These are phyloP conservation scores for Lophiotrema nucula DNA, from an alignment of 495 filamentous ascomycete genomes.

Conservation along the genomic window DNA sequence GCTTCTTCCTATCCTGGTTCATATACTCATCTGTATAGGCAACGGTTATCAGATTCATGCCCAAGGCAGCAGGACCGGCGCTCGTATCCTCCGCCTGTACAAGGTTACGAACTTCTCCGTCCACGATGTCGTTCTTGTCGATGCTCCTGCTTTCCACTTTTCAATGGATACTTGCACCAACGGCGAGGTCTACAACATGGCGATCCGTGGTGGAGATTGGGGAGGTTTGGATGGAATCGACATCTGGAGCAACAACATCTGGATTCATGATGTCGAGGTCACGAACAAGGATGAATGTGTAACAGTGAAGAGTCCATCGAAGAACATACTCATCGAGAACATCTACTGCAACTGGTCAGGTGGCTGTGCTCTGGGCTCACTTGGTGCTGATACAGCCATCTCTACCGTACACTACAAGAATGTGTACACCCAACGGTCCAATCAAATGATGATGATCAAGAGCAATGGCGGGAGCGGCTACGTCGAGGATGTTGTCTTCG, in stretches of 20 bases:
- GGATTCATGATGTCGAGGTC: slow-evolving; percentile 40
- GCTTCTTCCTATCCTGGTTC: background rate
- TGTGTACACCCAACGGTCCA: slow-evolving; percentile 41
- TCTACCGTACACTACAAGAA: slow-evolving; percentile 36
- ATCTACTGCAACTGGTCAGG: slow-evolving; percentile 39
- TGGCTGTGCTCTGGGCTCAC: slow-evolving; percentile 37
- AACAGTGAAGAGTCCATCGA: slow-evolving; percentile 32
- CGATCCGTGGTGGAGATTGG: slow-evolving; percentile 38
- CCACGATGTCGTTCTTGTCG: slow-evolving; percentile 42
- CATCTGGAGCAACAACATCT: slow-evolving; percentile 39
- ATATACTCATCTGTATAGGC: slow-evolving; percentile 31
- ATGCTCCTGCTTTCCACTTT: slow-evolving; percentile 42
- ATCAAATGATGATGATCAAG: slow-evolving; percentile 66
- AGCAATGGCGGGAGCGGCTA: slow-evolving; percentile 56
- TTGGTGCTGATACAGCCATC: slow-evolving; percentile 34
- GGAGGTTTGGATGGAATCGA: slow-evolving; percentile 43
- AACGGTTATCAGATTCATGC: slow-evolving; percentile 41
- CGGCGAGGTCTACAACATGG: slow-evolving; percentile 42
- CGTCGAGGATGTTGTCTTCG: slow-evolving; percentile 53
- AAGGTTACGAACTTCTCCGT: slow-evolving; percentile 36
- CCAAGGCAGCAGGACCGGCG: slow-evolving; percentile 30
- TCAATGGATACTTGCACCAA: slow-evolving; percentile 41
- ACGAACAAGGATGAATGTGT: slow-evolving; percentile 45
- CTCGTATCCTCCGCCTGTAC: slow-evolving; percentile 39
- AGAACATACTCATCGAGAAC: slow-evolving; percentile 41